These are phyloP conservation scores for Leccinum subatratum DNA, from an alignment of 1,284 basidiomycete species.

Conservation along the genomic window DNA sequence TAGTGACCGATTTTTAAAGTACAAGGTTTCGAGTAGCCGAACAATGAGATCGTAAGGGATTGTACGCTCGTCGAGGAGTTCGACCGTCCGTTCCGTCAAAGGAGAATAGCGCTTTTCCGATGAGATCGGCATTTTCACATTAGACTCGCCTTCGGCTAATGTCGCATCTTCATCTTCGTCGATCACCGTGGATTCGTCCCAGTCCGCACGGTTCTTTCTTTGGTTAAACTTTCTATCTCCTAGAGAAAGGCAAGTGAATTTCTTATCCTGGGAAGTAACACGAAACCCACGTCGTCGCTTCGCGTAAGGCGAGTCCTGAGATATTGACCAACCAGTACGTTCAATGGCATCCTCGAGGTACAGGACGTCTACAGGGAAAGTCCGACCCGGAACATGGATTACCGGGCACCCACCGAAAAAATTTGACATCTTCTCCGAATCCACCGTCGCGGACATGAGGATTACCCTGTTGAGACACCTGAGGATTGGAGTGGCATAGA, in stretches of 20 bases:
- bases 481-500: not conserved
- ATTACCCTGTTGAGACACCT: constrained; percentile 60
- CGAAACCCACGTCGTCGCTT: constrained; percentile 55
- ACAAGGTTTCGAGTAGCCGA: constrained; percentile 82
- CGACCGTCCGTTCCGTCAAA: constrained; percentile 75
- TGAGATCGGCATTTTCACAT: constrained; percentile 46
- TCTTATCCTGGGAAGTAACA: not conserved
- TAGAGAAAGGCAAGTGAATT: constrained; percentile 25
- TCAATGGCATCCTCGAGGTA: constrained; percentile 95
- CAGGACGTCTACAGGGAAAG: constrained; percentile 86
- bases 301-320: constrained; percentile 84
- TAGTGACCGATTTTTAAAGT: constrained; percentile 61
- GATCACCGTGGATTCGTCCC: constrained; percentile 69
- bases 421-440: constrained; percentile 89
- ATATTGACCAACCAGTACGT: constrained; percentile 77
- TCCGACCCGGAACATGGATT: constrained; percentile 90
- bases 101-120: constrained; percentile 70
- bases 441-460: constrained; percentile 96
- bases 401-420: constrained; percentile 92
- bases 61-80: constrained; percentile 82
- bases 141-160: constrained; percentile 24
- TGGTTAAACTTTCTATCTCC: constrained; percentile 63
- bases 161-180: constrained; percentile 68
- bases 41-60: constrained; percentile 91
- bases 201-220: constrained; percentile 61